Evolutionary conservation across 768 basidiomycete genomes (phyloP).

Genomic region (Kwoniella botswanensis): DNA sequence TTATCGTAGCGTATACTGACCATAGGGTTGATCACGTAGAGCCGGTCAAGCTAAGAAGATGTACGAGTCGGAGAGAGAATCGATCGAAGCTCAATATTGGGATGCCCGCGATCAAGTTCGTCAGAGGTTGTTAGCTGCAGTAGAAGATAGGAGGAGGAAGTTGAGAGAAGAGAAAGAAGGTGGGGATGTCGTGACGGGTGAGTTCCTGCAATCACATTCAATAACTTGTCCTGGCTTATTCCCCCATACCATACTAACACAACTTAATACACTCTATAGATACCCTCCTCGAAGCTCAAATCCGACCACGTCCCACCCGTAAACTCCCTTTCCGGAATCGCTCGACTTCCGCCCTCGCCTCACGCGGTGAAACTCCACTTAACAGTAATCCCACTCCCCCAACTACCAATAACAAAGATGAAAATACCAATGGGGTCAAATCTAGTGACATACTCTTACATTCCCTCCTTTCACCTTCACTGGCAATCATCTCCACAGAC

Average conservation of each 20-base stretch:
- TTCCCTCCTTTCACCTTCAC: slow-evolving; percentile 39
- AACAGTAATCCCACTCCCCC: slow-evolving; percentile 9
- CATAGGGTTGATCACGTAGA: slow-evolving; percentile 2
- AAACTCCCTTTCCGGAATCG: slow-evolving; percentile 36
- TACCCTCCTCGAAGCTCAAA: slow-evolving; percentile 50
- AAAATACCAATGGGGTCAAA: slow-evolving; percentile 20
- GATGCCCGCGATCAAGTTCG: slow-evolving; percentile 59
- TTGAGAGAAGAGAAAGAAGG: slow-evolving; percentile 61
- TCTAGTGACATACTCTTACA: slow-evolving; percentile 43
- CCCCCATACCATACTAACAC: background rate
- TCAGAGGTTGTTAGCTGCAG: slow-evolving; percentile 57
- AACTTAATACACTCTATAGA: slow-evolving; percentile 26
- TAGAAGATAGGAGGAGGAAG: slow-evolving; percentile 60
- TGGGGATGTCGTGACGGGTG: slow-evolving; percentile 59
- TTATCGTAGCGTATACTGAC: background rate
- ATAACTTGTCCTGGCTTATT: background rate
- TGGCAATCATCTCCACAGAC: slow-evolving; percentile 46
- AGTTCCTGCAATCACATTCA: slow-evolving; percentile 12
- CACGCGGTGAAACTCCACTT: slow-evolving; percentile 25
- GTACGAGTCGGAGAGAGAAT: slow-evolving; percentile 59
- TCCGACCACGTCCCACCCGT: slow-evolving; percentile 42
- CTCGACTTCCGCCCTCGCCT: slow-evolving; percentile 19
- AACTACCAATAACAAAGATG: background rate
- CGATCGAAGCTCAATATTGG: slow-evolving; percentile 61
- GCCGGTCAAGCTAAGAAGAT: slow-evolving; percentile 53